Base-by-base conservation (phyloP, 2,329 filamentous ascomycete species). In the Huntiella moniliformis region DNA sequence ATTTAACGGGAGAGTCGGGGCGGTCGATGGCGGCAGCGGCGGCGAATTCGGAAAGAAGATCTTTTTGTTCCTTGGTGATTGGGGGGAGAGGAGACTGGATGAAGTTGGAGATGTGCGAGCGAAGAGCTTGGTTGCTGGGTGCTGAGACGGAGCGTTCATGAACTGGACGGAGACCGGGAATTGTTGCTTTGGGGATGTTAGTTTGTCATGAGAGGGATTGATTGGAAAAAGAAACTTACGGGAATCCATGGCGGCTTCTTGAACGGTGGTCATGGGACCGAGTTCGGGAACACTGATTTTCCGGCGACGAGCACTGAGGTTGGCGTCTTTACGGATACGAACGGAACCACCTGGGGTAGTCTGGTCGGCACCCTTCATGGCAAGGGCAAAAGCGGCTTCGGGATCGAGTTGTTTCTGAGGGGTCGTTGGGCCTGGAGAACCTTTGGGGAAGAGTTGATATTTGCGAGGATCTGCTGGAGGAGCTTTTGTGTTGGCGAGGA, bases 181-280 rank as follows among this genome's bases (percentile, higher is more conserved):
- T 78, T 22, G 77, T 80, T 51, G 77, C 76, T 79, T 52, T 2
- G 5, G 1, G 41, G 37, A 38, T 6, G 35, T 45, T 43, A 46
- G 38, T 10, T 13, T 13, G 16, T 12, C 16, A 16, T 44, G 5
- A 33, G 13, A n/a, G 28, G n/a, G n/a, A 4, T 10, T 36, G 33
- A 32, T 17, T 36, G 10, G 35, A 18, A 38, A 12, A 35, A 39
- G 18, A 33, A 7, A 15, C 22, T 63, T 65, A 82, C 77, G 77
- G 54, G 77, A 81, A 60, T 82, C 77, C 74, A 81, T 79, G 44
- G 73, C 59, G 42, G 70, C 60, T 55, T 80, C 77, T 52, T 79
- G 74, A 11, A 80, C 76, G 1, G 76, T 79, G 4, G 75, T 78
- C 75, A 79, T 77, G 32, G 73, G 74, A 2, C 73, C 76, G 42